Conservation (phyloP, 345 rosid genomes). For the Noccaea caerulescens region DNA sequence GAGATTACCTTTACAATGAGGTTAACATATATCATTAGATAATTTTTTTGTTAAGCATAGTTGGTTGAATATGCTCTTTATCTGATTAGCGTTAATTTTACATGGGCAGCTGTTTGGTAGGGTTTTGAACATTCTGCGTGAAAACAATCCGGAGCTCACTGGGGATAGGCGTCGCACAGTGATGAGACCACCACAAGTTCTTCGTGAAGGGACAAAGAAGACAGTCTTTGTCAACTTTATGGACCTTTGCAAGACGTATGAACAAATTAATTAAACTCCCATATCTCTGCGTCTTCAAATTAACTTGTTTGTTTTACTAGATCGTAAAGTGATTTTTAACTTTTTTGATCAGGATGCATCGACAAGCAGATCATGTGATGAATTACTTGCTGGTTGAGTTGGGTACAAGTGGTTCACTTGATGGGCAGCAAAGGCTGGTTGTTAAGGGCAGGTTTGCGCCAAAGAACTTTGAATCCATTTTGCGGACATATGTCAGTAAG, state of each 20-base stretch:
- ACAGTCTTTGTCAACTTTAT: conserved; percentile 88
- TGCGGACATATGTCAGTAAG: conserved; percentile 78
- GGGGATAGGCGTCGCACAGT: conserved; percentile 87
- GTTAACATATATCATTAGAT: conserved; percentile 41
- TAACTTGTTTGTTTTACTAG: not conserved
- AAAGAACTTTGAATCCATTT: conserved; percentile 66
- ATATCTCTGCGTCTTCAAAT: not conserved
- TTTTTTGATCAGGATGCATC: conserved; percentile 64
- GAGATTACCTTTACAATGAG: conserved; percentile 80
- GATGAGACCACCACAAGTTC: conserved; percentile 93
- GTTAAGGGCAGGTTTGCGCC: conserved; percentile 84
- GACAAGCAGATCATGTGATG: conserved; percentile 85
- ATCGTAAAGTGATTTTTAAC: not conserved
- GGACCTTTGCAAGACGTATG: conserved; percentile 92
- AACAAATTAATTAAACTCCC: not conserved
- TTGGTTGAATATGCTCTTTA: not conserved
- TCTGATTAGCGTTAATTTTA: conserved; percentile 22
- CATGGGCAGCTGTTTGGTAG: conserved; percentile 73
- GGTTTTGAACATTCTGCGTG: conserved; percentile 75
- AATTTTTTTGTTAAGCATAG: not conserved
- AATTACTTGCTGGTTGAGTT: conserved; percentile 75
- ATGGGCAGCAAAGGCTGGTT: conserved; percentile 83
- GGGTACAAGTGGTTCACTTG: conserved; percentile 84
- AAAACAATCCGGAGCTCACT: conserved; percentile 83
- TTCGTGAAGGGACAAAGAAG: conserved; percentile 93